Base-by-base conservation (phyloP, 2,329 filamentous ascomycete genomes). In the Fusarium sp. region DNA sequence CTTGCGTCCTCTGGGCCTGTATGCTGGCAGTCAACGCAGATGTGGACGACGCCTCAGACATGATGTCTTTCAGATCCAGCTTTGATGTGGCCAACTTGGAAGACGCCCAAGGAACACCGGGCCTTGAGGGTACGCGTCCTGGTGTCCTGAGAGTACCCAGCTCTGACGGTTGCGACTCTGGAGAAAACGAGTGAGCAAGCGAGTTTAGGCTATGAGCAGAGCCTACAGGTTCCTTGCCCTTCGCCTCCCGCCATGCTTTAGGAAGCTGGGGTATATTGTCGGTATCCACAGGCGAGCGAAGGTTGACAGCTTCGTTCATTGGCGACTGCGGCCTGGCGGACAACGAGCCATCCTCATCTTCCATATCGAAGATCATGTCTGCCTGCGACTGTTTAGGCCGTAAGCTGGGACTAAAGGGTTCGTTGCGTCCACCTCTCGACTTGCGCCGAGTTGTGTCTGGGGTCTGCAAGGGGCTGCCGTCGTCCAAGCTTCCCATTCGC, bases 281-380 rank as follows among this genome's bases (percentile, higher is more conserved):
- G 11, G 67, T 35, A 12, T 75, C 72, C 3, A 69, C 53, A 13
- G 70, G 68, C 9, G 64, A 61, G 9, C 58, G 65, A 24, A 58
- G 39, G 12, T 67, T 56, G 15, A 57, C 42, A 4, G 67, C 60
- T 26, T 67, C 61, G 7, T 61, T 53, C 11, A 53, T 47, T 11
- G 71, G 68, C 8, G 72, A 73, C 11, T 50, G 44, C 3, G 76
- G 73, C 44, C 74, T 79, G 25, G 63, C 60, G 7, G 66, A 53
- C 1, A 65, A 67, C 7, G 74, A 69, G 0, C 70, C 64, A 9
- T 82, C 83, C 39, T 93, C 92, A 34, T 96, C 93, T 56, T 97
- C 94, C 93, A 97, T 97, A 65, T 92, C 88, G 72, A 97, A 97
- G 75, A 97, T 96, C 51, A 97, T 82, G 67, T 97, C 93, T 34